phyloP scores from a whole-genome alignment of 1,284 basidiomycete genomes.

The Inonotus obliquus region DNA sequence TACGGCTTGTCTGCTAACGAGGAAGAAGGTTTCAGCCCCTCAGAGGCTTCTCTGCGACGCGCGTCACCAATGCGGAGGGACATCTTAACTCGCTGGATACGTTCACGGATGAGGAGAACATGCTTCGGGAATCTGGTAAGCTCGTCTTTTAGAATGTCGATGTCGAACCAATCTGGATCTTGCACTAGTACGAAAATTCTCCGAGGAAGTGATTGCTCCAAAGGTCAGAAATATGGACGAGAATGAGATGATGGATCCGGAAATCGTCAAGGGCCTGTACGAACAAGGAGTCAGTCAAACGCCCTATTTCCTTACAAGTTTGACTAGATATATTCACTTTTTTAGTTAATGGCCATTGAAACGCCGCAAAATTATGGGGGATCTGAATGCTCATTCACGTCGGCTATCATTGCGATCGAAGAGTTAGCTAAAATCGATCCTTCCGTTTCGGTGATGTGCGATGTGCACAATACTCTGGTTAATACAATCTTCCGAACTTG shows the following conservation, averaged over 20 bases:
- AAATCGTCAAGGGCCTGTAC: slow-evolving; percentile 85
- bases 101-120: slow-evolving; percentile 88
- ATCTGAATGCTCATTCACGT: slow-evolving; percentile 88
- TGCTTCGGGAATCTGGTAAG: slow-evolving; percentile 84
- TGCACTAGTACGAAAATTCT: slow-evolving; percentile 75
- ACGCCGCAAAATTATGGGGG: slow-evolving; percentile 83
- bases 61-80: slow-evolving; percentile 30
- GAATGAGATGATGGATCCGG: slow-evolving; percentile 91
- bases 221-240: slow-evolving; percentile 98
- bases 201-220: slow-evolving; percentile 84
- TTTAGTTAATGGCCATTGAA: slow-evolving; percentile 95
- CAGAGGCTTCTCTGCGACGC: slow-evolving; percentile 37
- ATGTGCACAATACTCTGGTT: slow-evolving; percentile 98
- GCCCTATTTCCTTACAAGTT: not conserved
- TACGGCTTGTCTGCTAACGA: not conserved
- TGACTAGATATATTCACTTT: not conserved
- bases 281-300: slow-evolving; percentile 77
- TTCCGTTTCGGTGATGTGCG: slow-evolving; percentile 93
- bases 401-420: slow-evolving; percentile 95
- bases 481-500: slow-evolving; percentile 93
- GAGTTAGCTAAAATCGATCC: slow-evolving; percentile 97
- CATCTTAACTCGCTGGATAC: slow-evolving; percentile 61
- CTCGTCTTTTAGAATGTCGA: slow-evolving; percentile 5
- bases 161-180: not conserved
- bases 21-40: not conserved